Evolutionary conservation across 2,329 filamentous ascomycete genomes (phyloP), one percentile per base, ranked within the genome.

Genomic region (Pseudogymnoascus sp.): DNA sequence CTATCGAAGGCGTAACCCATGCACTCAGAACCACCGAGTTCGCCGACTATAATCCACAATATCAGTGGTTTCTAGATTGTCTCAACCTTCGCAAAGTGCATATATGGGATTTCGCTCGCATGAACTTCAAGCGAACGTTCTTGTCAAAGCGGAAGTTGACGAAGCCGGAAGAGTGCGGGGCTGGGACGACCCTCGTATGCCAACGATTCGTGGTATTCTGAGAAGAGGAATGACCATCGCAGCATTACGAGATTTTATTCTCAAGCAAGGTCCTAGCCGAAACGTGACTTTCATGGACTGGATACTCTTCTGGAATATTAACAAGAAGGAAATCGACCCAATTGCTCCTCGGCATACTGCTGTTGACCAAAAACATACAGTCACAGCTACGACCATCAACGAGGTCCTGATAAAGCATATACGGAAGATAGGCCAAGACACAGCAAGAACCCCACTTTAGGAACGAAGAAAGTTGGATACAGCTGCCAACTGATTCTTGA

Each of bases 171-270:
- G 83, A 64, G 90, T 93, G 46, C 88, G 84, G 82, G 90, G 90
- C 67, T 95, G 90, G 90, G 90, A 93, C 69, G 90, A 93, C 73
- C 90, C 90, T 26, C 86, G 90, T 60, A 91, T 95, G 88, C 90
- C 90, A 7, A 93, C 90, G 9, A 87, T 92, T 63, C 86, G 90
- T 19, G 90, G 90, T 74, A 88, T 95, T 60, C 83, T 88, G 64
- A 83, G 90, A 65, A 86, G 90, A 38, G 90, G 90, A 64, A 88
- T 93, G 83, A 91, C 88, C 10, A 86, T 93, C 59, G 81, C 88
- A 23, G 90, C 89, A 17, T 82, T 95, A 35, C 86, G 89, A 60
- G 89, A 93, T 72, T 95, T 93, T 74, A 93, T 93, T 73, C 79
- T 93, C 67, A 90, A 89, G 78, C 90, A 93, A 76, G 90, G 90